Evolutionary conservation across 106 monocot genomes (phyloP).

Genomic region (Allium sativum): DNA sequence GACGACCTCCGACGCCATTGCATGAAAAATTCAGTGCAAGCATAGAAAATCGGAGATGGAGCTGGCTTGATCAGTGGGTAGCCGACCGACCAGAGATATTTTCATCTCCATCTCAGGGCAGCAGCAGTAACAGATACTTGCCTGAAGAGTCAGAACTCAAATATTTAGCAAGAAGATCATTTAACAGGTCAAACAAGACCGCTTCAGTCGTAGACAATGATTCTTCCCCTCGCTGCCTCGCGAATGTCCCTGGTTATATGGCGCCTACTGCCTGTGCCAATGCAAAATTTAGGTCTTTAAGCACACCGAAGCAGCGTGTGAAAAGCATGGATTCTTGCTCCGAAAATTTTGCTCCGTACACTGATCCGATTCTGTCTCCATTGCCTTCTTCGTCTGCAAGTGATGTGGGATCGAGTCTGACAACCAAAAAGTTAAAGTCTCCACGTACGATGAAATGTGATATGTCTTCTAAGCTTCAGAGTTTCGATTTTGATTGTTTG

Average conservation of each 20-base stretch:
- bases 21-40: constrained; percentile 15
- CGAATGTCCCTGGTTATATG: constrained; percentile 64
- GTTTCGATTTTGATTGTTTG: too few species aligned
- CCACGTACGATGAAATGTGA: not conserved
- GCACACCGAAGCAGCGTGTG: constrained; percentile 56
- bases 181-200: constrained; percentile 24
- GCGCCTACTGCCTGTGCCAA: constrained; percentile 59
- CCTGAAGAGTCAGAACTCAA: constrained; percentile 16
- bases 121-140: not conserved
- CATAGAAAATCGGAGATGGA: constrained; percentile 34
- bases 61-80: constrained; percentile 65
- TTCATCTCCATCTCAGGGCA: constrained; percentile 6
- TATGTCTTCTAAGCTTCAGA: too few species aligned
- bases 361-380: constrained; percentile 24
- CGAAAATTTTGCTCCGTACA: constrained; percentile 14
- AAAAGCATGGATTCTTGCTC: constrained; percentile 15
- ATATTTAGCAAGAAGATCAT: constrained; percentile 42
- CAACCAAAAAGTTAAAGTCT: not conserved
- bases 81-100: constrained; percentile 24
- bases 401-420: constrained; percentile 3
- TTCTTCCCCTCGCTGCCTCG: constrained; percentile 29
- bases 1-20: constrained; percentile 17
- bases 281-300: constrained; percentile 65
- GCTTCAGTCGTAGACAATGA: constrained; percentile 40
- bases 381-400: constrained; percentile 28